phyloP scores from a whole-genome alignment of 345 rosid genomes.

The Diplotaxis tenuifolia region DNA sequence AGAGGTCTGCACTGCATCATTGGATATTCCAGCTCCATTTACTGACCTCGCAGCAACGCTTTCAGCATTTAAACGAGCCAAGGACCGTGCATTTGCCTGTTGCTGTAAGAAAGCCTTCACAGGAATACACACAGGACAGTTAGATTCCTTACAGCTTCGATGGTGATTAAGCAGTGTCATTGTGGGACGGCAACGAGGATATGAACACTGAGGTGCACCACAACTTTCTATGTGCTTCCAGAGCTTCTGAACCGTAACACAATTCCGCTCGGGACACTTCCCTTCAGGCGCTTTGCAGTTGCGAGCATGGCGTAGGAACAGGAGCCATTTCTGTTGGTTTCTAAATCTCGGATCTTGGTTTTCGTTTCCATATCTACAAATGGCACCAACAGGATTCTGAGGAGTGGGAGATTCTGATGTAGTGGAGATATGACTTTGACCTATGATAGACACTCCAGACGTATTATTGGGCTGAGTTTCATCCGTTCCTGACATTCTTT shows the following conservation, averaged over 20 bases:
- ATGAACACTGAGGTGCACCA: constrained; percentile 52
- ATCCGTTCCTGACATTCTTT: constrained; percentile 66
- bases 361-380: constrained; percentile 56
- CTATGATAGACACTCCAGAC: constrained; percentile 58
- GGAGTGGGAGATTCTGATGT: constrained; percentile 45
- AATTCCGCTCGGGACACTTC: constrained; percentile 63
- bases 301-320: constrained; percentile 89
- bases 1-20: constrained; percentile 48
- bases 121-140: constrained; percentile 95
- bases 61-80: constrained; percentile 46
- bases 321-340: constrained; percentile 86
- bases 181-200: constrained; percentile 80
- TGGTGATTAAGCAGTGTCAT: constrained; percentile 70
- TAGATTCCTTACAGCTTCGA: constrained; percentile 59
- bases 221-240: constrained; percentile 84
- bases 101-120: constrained; percentile 63
- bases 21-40: constrained; percentile 48
- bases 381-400: constrained; percentile 39
- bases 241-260: constrained; percentile 65
- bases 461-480: constrained; percentile 78
- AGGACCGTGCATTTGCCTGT: constrained; percentile 49
- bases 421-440: constrained; percentile 46
- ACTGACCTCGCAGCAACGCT: constrained; percentile 39
- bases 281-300: constrained; percentile 86
- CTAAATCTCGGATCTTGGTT: constrained; percentile 65